phyloP scores from a whole-genome alignment of 2,329 filamentous ascomycete genomes.

The Penicillium palitans region DNA sequence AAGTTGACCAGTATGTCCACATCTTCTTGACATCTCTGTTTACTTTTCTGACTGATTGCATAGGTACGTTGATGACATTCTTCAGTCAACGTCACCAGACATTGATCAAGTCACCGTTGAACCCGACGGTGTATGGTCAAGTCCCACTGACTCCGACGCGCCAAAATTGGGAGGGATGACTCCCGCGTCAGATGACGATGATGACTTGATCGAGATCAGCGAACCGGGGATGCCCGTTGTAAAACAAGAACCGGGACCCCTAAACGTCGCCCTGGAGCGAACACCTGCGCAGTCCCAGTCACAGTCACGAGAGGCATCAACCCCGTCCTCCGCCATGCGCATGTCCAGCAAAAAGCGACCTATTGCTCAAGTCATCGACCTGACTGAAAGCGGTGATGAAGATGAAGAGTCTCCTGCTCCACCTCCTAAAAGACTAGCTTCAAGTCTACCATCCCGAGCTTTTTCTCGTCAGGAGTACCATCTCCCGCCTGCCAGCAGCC shows the following conservation, averaged over 20 bases:
- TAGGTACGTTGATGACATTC: slow-evolving; percentile 84
- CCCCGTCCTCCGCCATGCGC: slow-evolving; percentile 38
- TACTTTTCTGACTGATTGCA: slow-evolving; percentile 10
- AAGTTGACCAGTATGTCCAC: slow-evolving; percentile 74
- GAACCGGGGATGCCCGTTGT: slow-evolving; percentile 38
- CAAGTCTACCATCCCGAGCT: slow-evolving; percentile 24
- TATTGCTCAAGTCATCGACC: slow-evolving; percentile 53
- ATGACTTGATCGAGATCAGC: slow-evolving; percentile 54
- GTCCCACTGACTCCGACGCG: slow-evolving; percentile 46
- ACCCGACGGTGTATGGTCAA: slow-evolving; percentile 76
- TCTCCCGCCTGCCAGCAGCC: slow-evolving; percentile 22
- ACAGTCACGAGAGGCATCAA: slow-evolving; percentile 42
- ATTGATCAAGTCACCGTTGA: slow-evolving; percentile 88
- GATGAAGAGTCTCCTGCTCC: slow-evolving; percentile 48
- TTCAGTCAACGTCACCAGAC: slow-evolving; percentile 68
- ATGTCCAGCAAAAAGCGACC: slow-evolving; percentile 49
- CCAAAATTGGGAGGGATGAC: slow-evolving; percentile 41
- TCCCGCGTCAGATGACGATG: slow-evolving; percentile 46
- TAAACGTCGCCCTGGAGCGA: slow-evolving; percentile 31
- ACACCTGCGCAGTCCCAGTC: slow-evolving; percentile 40
- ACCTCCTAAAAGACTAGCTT: slow-evolving; percentile 36
- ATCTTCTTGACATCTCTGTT: background rate
- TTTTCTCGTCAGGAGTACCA: slow-evolving; percentile 25
- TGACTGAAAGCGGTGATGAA: slow-evolving; percentile 55
- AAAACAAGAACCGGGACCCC: slow-evolving; percentile 37